Base-by-base conservation (phyloP, 2,329 filamentous ascomycete species). In the Fonsecaea erecta region DNA sequence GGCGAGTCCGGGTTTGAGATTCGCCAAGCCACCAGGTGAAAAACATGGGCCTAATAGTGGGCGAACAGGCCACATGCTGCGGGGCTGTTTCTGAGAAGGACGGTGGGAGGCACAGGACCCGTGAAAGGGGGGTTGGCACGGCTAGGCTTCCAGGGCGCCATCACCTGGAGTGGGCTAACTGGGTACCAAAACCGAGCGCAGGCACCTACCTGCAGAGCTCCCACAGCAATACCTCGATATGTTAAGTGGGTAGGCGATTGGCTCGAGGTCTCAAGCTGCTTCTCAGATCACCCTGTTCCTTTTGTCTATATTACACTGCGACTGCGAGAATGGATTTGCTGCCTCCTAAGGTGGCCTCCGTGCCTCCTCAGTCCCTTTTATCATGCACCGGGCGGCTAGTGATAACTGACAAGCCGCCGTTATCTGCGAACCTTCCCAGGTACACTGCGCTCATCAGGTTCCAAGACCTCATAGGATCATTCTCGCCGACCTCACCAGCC, bases 51-150 rank as follows among this genome's bases (percentile, higher is more conserved):
- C n/a, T n/a, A n/a, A n/a, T n/a, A n/a, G n/a, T n/a, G n/a, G 55
- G 37, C 55, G 43, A 58, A 43, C 55, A 43, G 43, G 28, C 16
- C 35, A 46, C 55, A 32, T 30, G 24, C 14, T 58, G 55, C 55
- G 55, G 55, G 55, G 55, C 55, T 40, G 11, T 6, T 2, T n/a
- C 3, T n/a, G 18, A 11, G 37, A n/a, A 40, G 37, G 37, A 4
- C 14, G 11, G 37, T 40, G 16, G 40, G 24, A 46, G 40, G 40
- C n/a, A 8, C 9, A 21, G 8, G 18, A 21, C n/a, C 40, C n/a
- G 12, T 18, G 5, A 7, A 21, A 24, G 43, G 18, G 43, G 18
- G 18, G 11, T 2, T 5, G 18, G 8, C 12, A 6, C 14, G 32
- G 52, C 52, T 12, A 53, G 52, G 34, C 52, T 18, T 11, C 16